These are phyloP conservation scores for Tuber brumale DNA, from an alignment of 495 filamentous ascomycete genomes.

Conservation along the genomic window DNA sequence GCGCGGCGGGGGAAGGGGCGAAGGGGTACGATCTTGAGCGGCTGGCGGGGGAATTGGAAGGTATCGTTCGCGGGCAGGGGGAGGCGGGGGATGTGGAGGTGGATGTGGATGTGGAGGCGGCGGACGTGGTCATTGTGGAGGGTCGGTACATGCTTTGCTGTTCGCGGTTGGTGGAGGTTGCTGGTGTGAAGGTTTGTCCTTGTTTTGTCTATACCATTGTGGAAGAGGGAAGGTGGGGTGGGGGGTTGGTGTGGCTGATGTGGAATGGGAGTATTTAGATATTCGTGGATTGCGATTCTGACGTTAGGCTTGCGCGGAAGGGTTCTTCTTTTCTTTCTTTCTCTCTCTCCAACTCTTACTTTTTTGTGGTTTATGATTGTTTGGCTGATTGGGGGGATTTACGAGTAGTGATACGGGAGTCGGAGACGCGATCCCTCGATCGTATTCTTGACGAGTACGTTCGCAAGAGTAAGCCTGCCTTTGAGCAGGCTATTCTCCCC, in stretches of 20 bases:
- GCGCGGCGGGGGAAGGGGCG: conserved; percentile 2
- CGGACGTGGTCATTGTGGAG: conserved; percentile 37
- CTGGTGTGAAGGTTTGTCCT: conserved; percentile 20
- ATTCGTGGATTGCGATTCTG: conserved; percentile 38
- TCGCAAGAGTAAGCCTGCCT: conserved; percentile 34
- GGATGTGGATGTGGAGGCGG: neutral
- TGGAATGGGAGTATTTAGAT: conserved; percentile 10
- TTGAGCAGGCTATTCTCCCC: conserved; percentile 33
- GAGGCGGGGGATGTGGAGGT: conserved; percentile 24
- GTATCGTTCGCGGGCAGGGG: conserved; percentile 10
- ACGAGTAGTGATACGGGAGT: conserved; percentile 36
- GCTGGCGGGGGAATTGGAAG: conserved; percentile 15
- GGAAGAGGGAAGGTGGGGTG: neutral
- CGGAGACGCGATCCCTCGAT: conserved; percentile 17
- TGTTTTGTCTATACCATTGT: too few relatives aligned
- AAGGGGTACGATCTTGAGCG: conserved; percentile 26
- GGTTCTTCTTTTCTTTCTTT: too few relatives aligned
- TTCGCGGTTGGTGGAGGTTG: conserved; percentile 24
- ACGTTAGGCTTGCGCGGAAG: conserved; percentile 38
- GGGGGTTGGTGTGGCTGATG: too few relatives aligned
- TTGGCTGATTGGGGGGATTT: neutral
- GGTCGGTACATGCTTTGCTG: conserved; percentile 31
- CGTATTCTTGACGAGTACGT: conserved; percentile 38
- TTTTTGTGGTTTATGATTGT: too few relatives aligned
- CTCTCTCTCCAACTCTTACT: neutral